phyloP scores from a whole-genome alignment of 768 basidiomycete genomes.

The Aureoboletus auriporus region DNA sequence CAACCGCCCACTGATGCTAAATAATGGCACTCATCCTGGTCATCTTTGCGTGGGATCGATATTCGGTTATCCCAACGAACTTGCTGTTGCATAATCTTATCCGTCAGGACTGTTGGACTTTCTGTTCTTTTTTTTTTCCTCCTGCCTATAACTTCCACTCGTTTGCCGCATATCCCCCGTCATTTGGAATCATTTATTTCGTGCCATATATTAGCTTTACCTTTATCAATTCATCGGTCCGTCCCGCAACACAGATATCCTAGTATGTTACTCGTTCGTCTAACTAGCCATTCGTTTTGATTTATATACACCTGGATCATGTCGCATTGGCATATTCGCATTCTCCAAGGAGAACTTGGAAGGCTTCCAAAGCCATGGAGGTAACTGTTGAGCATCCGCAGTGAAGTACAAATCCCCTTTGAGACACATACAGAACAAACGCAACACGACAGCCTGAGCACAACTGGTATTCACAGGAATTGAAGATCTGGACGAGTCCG shows the following conservation, averaged over 20 bases:
- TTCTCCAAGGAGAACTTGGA: no score
- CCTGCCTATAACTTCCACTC: slow-evolving; percentile 10
- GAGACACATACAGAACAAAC: no score
- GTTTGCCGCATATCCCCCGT: slow-evolving; percentile 7
- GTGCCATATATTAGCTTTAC: background rate
- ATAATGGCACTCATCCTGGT: background rate
- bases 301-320: no score
- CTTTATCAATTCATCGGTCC: background rate
- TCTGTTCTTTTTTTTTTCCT: no score
- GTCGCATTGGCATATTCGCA: no score
- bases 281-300: background rate
- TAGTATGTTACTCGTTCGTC: background rate
- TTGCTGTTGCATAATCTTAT: background rate
- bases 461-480: no score
- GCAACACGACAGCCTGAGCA: no score
- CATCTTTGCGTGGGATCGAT: background rate
- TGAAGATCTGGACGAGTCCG: no score
- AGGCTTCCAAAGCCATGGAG: no score
- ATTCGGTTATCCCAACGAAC: background rate
- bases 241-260: background rate
- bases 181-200: slow-evolving; percentile 1
- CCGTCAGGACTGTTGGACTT: no score
- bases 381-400: no score
- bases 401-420: no score
- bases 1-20: slow-evolving; percentile 14